Percentiles rank a stretch among this genome's conserved stretches.
Conservation (phyloP, 805 yeast species). For the Schizosaccharomyces japonicus region DNA sequence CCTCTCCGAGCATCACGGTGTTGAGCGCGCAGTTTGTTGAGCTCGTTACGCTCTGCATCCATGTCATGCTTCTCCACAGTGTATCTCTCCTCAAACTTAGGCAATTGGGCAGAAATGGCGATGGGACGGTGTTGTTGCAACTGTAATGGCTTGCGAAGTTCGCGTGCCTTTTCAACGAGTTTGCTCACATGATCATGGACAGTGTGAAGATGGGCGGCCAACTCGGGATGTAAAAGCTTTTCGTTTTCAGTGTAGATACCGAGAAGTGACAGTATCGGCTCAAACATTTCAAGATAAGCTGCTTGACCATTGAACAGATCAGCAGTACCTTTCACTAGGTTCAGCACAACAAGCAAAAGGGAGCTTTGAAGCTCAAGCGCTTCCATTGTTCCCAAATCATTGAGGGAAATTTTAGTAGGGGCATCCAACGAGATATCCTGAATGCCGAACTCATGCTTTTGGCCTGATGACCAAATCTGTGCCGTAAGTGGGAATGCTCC, state of each 20-base stretch:
- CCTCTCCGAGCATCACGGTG: conserved; percentile 79
- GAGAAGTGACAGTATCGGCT: conserved; percentile 10
- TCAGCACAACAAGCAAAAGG: not conserved
- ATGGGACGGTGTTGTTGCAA: conserved; percentile 68
- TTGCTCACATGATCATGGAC: conserved; percentile 22
- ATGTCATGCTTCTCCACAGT: conserved; percentile 85
- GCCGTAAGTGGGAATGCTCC: conserved; percentile 1
- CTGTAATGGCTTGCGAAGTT: conserved; percentile 42
- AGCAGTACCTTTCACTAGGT: conserved; percentile 9
- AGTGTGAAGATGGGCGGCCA: not conserved
- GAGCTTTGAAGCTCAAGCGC: not conserved
- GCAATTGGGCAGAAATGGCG: conserved; percentile 64
- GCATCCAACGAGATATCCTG: not conserved
- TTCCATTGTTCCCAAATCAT: not conserved
- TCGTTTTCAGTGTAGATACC: conserved; percentile 6
- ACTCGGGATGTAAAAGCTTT: conserved; percentile 3
- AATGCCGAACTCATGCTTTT: not conserved
- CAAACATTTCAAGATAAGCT: conserved; percentile 14
- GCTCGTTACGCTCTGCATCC: conserved; percentile 57
- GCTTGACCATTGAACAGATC: conserved; percentile 14
- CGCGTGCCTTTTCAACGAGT: conserved; percentile 23
- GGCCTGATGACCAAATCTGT: not conserved
- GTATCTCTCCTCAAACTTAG: conserved; percentile 85
- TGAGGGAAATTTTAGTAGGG: not conserved
- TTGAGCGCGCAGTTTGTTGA: conserved; percentile 58